Evolutionary conservation across 2,329 filamentous ascomycete species (phyloP).

Genomic region (Amesomyces nigricolor): DNA sequence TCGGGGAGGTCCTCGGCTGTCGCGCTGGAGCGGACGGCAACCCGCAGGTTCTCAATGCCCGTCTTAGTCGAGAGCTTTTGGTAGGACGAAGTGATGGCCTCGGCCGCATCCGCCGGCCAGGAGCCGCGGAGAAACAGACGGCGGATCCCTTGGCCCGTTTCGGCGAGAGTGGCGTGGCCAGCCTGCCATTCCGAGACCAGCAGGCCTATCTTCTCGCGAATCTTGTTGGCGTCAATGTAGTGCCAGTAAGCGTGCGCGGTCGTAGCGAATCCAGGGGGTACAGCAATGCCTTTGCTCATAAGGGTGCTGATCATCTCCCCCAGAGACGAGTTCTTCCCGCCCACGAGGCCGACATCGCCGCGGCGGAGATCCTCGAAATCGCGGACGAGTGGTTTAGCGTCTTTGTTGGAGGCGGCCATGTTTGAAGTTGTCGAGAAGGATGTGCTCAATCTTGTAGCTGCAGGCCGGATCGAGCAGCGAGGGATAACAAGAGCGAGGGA

Average conservation of each 20-base stretch:
- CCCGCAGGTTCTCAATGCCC: slow-evolving; percentile 26
- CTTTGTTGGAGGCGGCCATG: too few species aligned
- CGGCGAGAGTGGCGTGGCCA: slow-evolving; percentile 27
- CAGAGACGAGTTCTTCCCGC: slow-evolving; percentile 36
- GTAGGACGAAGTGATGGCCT: slow-evolving; percentile 29
- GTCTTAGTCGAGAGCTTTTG: slow-evolving; percentile 25
- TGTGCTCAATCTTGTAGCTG: too few species aligned
- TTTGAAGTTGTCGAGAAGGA: too few species aligned
- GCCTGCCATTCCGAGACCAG: slow-evolving; percentile 30
- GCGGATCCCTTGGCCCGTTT: slow-evolving; percentile 30
- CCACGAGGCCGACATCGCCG: slow-evolving; percentile 30
- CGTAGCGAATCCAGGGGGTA: slow-evolving; percentile 34
- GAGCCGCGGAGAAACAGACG: slow-evolving; percentile 30
- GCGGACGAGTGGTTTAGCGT: slow-evolving; percentile 4
- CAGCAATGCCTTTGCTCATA: slow-evolving; percentile 27
- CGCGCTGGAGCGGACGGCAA: slow-evolving; percentile 36
- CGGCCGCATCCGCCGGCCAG: slow-evolving; percentile 30
- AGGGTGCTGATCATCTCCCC: slow-evolving; percentile 35
- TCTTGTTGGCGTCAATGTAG: slow-evolving; percentile 31
- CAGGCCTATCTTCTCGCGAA: slow-evolving; percentile 29
- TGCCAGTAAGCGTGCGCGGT: slow-evolving; percentile 33
- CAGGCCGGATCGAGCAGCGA: too few species aligned
- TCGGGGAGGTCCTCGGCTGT: slow-evolving; percentile 37
- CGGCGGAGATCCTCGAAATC: slow-evolving; percentile 26
- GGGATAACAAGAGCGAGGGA: too few species aligned